Conservation (phyloP, 2,329 filamentous ascomycete species). For the Calcarisporium arbuscula region DNA sequence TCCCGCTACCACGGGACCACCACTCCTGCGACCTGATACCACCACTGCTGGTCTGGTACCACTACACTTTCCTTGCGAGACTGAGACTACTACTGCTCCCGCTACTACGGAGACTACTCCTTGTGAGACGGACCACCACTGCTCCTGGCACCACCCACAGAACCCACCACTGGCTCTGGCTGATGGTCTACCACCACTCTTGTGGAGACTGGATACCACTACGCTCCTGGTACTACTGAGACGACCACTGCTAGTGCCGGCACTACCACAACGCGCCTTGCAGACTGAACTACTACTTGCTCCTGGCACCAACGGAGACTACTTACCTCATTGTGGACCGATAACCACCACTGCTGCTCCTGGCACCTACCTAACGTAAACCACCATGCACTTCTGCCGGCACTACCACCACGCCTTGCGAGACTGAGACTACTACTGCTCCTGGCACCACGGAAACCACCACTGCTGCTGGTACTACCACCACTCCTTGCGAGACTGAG, state of each 20-base stretch:
- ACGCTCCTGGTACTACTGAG: too few species aligned
- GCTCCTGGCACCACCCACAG: too few species aligned
- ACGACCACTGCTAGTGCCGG: too few species aligned
- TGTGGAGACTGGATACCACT: too few species aligned
- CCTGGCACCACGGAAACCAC: constrained; percentile 6
- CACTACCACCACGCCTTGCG: constrained; percentile 4
- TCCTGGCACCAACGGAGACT: too few species aligned
- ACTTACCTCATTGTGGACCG: too few species aligned
- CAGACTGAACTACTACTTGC: too few species aligned
- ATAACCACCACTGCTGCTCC: constrained; percentile 4
- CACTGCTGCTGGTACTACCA: constrained; percentile 5
- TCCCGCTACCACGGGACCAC: constrained; percentile 5
- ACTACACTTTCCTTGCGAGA: constrained; percentile 1
- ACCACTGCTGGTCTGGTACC: neutral
- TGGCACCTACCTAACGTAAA: constrained; percentile 6
- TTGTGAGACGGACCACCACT: constrained; percentile 4
- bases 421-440: constrained; percentile 3
- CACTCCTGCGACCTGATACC: constrained; percentile 1
- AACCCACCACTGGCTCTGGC: constrained; percentile 6
- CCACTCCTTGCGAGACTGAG: constrained; percentile 1
- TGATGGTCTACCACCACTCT: too few species aligned
- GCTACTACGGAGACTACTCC: constrained; percentile 9
- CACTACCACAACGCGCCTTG: too few species aligned
- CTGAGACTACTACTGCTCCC: constrained; percentile 1
- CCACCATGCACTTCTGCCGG: constrained; percentile 5